Evolutionary conservation across 441 rosid genomes (phyloP).

Genomic region (Arabidopsis hybrid): DNA sequence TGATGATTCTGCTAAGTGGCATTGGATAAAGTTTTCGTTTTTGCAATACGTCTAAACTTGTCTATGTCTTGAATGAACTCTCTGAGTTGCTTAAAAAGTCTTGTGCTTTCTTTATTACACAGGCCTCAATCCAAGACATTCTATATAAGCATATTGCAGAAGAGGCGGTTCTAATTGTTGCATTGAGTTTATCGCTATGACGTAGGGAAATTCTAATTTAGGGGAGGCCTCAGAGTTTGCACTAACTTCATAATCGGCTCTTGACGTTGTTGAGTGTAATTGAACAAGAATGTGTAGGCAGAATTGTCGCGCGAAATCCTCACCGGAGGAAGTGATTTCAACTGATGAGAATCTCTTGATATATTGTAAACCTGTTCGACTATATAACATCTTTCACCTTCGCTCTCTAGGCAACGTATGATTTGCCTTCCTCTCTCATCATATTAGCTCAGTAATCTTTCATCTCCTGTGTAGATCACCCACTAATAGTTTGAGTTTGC

Average conservation of each 20-base stretch:
- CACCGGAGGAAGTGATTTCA: slow-evolving; percentile 60
- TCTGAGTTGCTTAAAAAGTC: slow-evolving; percentile 20
- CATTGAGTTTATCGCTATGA: neutral
- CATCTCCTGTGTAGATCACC: neutral
- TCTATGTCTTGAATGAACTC: slow-evolving; percentile 1
- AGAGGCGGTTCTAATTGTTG: neutral
- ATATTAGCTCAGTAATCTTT: neutral
- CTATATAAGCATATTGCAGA: slow-evolving; percentile 9
- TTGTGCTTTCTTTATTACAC: slow-evolving; percentile 12
- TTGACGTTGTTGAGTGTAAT: slow-evolving; percentile 36
- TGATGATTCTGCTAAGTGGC: slow-evolving; percentile 2
- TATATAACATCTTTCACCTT: slow-evolving; percentile 62
- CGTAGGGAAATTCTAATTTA: neutral
- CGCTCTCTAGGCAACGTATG: slow-evolving; percentile 60
- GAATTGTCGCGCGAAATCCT: slow-evolving; percentile 57
- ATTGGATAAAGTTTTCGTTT: neutral
- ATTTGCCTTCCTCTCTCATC: neutral
- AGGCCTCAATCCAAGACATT: slow-evolving; percentile 18
- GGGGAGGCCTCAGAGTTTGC: slow-evolving; percentile 1
- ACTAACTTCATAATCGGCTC: neutral
- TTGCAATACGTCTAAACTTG: neutral
- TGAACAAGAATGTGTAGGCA: slow-evolving; percentile 75
- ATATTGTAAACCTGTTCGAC: slow-evolving; percentile 68
- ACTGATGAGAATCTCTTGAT: slow-evolving; percentile 61
- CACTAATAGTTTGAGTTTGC: neutral